These are phyloP conservation scores for Glutinoglossum americanum DNA, from an alignment of 495 filamentous ascomycete species.

Conservation along the genomic window DNA sequence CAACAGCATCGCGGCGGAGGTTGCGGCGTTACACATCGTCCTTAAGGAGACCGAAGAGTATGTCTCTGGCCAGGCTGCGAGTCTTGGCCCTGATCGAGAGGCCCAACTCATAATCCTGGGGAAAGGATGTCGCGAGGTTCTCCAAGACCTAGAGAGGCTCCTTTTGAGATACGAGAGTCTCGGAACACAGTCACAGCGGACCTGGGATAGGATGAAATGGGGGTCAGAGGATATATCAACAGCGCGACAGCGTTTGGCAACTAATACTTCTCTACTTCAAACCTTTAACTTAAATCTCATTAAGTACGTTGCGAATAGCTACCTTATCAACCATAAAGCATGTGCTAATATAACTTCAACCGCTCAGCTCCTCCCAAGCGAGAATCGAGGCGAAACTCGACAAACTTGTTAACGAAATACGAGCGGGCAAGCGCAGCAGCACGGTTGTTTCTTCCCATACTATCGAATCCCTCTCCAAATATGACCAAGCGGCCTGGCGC, in stretches of 20 bases:
- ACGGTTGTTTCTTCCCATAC: conserved; percentile 5
- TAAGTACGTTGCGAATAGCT: not conserved
- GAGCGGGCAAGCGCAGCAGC: conserved; percentile 8
- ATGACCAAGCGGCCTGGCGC: conserved; percentile 6
- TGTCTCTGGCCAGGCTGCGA: not conserved
- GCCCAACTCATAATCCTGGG: not conserved
- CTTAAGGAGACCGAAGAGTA: conserved; percentile 8
- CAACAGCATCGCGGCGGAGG: conserved; percentile 1
- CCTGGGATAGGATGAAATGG: conserved; percentile 8
- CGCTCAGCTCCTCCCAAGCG: conserved; percentile 7
- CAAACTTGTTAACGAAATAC: conserved; percentile 8
- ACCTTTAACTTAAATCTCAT: conserved; percentile 7
- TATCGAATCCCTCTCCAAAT: not conserved
- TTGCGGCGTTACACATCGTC: conserved; percentile 2
- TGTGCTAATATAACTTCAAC: not conserved
- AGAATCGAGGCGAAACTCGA: conserved; percentile 9
- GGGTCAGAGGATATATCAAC: conserved; percentile 6
- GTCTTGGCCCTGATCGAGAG: not conserved
- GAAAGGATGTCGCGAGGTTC: not conserved
- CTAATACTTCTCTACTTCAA: conserved; percentile 6
- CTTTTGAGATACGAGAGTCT: conserved; percentile 7
- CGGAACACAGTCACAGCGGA: conserved; percentile 5
- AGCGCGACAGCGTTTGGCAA: conserved; percentile 5
- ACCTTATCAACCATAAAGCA: not conserved
- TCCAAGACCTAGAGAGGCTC: conserved; percentile 1